Conservation (phyloP, 345 rosid species). For the Limnanthes douglasii region DNA sequence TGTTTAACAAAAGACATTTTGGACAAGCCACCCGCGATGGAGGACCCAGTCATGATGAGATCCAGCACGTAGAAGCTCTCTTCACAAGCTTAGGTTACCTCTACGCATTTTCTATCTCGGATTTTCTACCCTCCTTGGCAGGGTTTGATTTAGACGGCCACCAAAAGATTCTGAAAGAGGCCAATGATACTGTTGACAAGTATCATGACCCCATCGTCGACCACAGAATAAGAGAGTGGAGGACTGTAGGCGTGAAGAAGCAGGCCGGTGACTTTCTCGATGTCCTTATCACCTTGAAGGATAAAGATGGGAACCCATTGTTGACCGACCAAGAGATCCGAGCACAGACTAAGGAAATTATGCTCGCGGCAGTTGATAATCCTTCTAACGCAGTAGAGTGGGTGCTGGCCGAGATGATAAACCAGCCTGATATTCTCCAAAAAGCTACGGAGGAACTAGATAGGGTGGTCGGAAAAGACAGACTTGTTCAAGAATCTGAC, state of each 20-base stretch:
- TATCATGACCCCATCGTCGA: conserved; percentile 12
- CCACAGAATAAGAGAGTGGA: neutral
- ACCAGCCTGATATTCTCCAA: conserved; percentile 13
- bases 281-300: neutral
- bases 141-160: conserved; percentile 16
- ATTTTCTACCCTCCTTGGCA: neutral
- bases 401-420: conserved; percentile 36
- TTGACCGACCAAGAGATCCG: neutral
- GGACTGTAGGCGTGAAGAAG: neutral
- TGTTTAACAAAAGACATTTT: neutral
- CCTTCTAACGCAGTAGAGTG: conserved; percentile 28
- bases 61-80: neutral
- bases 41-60: neutral
- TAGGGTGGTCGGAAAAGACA: conserved; percentile 25
- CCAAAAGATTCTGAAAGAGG: conserved; percentile 6
- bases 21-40: neutral
- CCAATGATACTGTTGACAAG: neutral
- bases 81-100: neutral
- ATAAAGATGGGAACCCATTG: neutral
- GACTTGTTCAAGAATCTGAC: conserved; percentile 38
- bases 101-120: neutral
- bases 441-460: conserved; percentile 28
- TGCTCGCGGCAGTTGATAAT: conserved; percentile 18
- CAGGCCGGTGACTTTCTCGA: neutral
- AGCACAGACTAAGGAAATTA: no score